Evolutionary conservation across 2,329 filamentous ascomycete species (phyloP), one percentile per base, ranked within the genome.

Genomic region (Chaetomium globosum): DNA sequence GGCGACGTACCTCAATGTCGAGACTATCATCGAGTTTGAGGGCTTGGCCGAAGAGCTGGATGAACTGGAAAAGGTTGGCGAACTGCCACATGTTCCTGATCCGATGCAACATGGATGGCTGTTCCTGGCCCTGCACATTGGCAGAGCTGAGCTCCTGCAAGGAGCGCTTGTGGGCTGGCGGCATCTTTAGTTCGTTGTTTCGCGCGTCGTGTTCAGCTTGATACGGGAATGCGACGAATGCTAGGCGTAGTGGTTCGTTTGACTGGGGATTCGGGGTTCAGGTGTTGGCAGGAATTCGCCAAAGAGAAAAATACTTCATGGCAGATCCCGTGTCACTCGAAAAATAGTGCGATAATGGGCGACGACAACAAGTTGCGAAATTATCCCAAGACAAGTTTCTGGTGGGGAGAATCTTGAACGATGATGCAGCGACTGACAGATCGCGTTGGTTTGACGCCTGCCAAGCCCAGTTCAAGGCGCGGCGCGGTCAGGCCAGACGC

Each of bases 1-100:
- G 28, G 51, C 31, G 28, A 64, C 74, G 39, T 86, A 97, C 95
- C 81, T 98, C 93, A 69, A 97, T 90, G 74, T 94, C 92, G 68
- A 97, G 84, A 74, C 90, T 88, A 68, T 96, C 90, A 72, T 95
- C 89, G 70, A 98, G 91, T 80, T 96, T 97, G 76, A 96, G 88
- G 52, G 88, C 88, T 73, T 90, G 88, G 67, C 94, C 93, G 77
- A 99, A 99, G 49, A 94, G 86, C 76, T 89, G 91, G 67, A 98
- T 91, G 85, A 93, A 99, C 79, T 99, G 94, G 79, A 90, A 93
- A 8, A 98, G 81, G 74, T 93, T 94, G 67, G 94, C 92, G 78
- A 98, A 97, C 77, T 97, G 91, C 93, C 94, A 98, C 84, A 91
- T 93, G 75, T 91, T 95, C 68, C 94, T 87, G 71, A 98, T 85